These are phyloP conservation scores for Cnidoscolus chayamansa DNA, from an alignment of 441 rosid genomes.

Conservation along the genomic window DNA sequence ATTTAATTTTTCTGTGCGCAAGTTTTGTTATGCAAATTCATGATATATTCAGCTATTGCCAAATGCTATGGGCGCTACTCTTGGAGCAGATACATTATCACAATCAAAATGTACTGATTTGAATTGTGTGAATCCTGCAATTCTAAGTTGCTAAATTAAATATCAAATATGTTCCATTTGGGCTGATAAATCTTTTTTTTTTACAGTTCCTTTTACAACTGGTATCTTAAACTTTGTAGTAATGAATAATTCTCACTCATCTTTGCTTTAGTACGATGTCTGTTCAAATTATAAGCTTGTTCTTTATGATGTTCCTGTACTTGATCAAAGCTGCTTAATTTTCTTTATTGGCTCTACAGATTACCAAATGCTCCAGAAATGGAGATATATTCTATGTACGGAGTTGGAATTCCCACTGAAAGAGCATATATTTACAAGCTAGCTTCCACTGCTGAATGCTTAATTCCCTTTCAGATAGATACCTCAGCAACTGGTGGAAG, in stretches of 20 bases:
- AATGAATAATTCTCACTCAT: no score
- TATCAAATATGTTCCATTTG: background rate
- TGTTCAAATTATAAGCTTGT: background rate
- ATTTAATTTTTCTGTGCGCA: background rate
- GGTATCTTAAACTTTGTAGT: background rate
- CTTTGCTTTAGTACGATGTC: background rate
- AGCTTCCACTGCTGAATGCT: constrained; percentile 62
- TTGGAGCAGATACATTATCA: background rate
- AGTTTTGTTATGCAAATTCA: background rate
- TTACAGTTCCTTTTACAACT: no score
- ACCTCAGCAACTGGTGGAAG: constrained; percentile 58
- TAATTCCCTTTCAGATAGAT: constrained; percentile 84
- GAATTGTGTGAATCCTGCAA: background rate
- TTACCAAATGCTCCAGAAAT: constrained; percentile 88
- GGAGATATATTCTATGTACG: constrained; percentile 83
- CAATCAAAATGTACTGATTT: background rate
- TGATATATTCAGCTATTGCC: background rate
- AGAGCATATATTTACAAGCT: constrained; percentile 75
- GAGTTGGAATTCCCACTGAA: constrained; percentile 93
- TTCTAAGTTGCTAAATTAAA: background rate
- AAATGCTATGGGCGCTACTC: background rate
- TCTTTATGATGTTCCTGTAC: background rate
- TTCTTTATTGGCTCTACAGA: constrained; percentile 41
- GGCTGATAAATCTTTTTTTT: background rate
- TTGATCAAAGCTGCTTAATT: constrained; percentile 1